Percentiles rank a stretch among this genome's conserved stretches.
Evolutionary conservation across 768 basidiomycete species (phyloP).

Genomic region (Suillus weaverae): DNA sequence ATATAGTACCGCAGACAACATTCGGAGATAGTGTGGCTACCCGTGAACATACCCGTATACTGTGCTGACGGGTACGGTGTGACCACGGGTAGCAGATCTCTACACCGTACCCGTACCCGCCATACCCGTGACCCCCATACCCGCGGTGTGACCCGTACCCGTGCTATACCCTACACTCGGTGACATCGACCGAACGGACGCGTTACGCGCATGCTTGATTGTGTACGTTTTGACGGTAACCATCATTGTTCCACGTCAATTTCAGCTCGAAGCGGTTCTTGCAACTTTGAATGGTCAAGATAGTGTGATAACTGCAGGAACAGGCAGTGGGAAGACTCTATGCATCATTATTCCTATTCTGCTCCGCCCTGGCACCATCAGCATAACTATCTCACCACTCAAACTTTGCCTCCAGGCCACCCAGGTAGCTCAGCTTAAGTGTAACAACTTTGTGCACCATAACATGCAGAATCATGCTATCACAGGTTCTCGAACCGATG

Average conservation of each 20-base stretch:
- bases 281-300: constrained; percentile 3
- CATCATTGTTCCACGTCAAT: constrained; percentile 3
- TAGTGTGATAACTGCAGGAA: neutral
- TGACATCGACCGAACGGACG: neutral
- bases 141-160: too few relatives aligned
- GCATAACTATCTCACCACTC: neutral
- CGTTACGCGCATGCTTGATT: neutral
- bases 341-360: neutral
- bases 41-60: too few relatives aligned
- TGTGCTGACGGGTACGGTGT: too few relatives aligned
- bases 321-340: constrained; percentile 2
- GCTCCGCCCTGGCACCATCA: neutral
- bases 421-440: neutral
- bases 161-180: too few relatives aligned
- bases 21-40: too few relatives aligned
- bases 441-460: too few relatives aligned
- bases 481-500: too few relatives aligned
- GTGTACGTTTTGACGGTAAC: neutral
- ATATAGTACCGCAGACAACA: too few relatives aligned
- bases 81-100: too few relatives aligned
- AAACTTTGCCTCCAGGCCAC: neutral
- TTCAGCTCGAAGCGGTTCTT: constrained; percentile 2
- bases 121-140: too few relatives aligned
- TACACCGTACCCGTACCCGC: too few relatives aligned
- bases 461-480: too few relatives aligned